Evolutionary conservation across 306 rosid species (phyloP), one percentile per base, ranked within the genome.

Genomic region (Lupinus albus): DNA sequence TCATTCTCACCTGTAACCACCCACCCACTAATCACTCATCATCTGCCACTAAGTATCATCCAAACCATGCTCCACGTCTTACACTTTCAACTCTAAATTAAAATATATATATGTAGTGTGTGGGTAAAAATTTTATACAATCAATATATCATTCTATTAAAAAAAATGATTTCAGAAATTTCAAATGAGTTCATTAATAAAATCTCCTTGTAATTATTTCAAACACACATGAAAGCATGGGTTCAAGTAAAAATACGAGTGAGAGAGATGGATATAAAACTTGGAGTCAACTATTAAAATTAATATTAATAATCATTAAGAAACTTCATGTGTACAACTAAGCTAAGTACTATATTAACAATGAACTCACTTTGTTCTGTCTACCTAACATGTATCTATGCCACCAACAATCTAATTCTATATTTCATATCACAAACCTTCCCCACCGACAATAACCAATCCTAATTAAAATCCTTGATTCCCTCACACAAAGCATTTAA

Each of bases 301-400:
- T 64, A 67, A 78, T 76, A 67, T 61, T 68, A 14, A 54, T 48
- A 69, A 16, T 17, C 21, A 62, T 15, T 25, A 15, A 25, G 3
- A 48, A 50, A 14, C 54, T 72, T 3, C 55, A 6, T 71, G 77
- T 81, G 76, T 82, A 86, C 92, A 86, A 25, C 70, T 39, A 75
- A 75, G 42, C 30, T 2, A 7, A 61, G 64, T 71, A 66, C 71
- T 65, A 67, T 71, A 56, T 70, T 58, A 72, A 76, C 77, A 72
- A 70, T 61, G 73, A 71, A 72, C 76, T 76, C 69, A 61, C 64
- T 48, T 36, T 58, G 73, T 44, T 66, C 10, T 45, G 11, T 30
- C 68, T 65, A 75, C 78, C 86, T 67, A 79, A 45, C 18, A 28
- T 28, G 42, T 71, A 57, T 64, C 49, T 62, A 12, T 8, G 39